Evolutionary conservation across 176 grass and related monocot species (phyloP).

Genomic region (Carex myosuroides): DNA sequence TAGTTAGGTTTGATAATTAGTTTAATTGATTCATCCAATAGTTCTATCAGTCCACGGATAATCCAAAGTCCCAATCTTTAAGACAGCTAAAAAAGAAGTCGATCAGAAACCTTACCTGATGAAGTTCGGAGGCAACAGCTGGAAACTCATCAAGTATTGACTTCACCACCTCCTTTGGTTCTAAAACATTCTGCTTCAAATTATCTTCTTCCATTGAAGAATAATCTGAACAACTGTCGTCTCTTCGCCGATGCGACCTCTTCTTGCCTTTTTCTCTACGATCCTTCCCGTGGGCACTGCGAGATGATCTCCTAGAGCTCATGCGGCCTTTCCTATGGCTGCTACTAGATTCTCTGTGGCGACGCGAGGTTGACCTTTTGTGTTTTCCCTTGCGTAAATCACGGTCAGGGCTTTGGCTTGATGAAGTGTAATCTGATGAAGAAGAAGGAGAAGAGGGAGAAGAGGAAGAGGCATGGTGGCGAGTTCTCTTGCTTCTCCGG

Average conservation of each 20-base stretch:
- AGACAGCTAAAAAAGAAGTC: neutral
- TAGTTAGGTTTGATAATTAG: neutral
- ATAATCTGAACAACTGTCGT: conserved; percentile 17
- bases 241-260: neutral
- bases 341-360: conserved; percentile 1
- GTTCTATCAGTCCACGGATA: neutral
- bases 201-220: conserved; percentile 25
- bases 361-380: conserved; percentile 9
- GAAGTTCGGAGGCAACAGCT: conserved; percentile 39
- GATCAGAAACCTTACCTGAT: conserved; percentile 35
- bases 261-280: conserved; percentile 22
- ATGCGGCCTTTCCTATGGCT: neutral
- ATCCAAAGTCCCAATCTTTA: neutral
- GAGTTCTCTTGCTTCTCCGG: conserved; percentile 36
- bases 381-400: conserved; percentile 33
- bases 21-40: neutral
- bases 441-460: conserved; percentile 17
- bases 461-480: conserved; percentile 14
- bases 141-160: conserved; percentile 55
- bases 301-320: conserved; percentile 15
- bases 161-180: conserved; percentile 48
- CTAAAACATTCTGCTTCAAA: conserved; percentile 22
- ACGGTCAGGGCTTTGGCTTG: conserved; percentile 36
- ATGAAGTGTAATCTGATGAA: conserved; percentile 14
- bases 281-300: conserved; percentile 27